These are phyloP conservation scores for Aspergillus conjunctus DNA, from an alignment of 495 filamentous ascomycete genomes.

Conservation along the genomic window DNA sequence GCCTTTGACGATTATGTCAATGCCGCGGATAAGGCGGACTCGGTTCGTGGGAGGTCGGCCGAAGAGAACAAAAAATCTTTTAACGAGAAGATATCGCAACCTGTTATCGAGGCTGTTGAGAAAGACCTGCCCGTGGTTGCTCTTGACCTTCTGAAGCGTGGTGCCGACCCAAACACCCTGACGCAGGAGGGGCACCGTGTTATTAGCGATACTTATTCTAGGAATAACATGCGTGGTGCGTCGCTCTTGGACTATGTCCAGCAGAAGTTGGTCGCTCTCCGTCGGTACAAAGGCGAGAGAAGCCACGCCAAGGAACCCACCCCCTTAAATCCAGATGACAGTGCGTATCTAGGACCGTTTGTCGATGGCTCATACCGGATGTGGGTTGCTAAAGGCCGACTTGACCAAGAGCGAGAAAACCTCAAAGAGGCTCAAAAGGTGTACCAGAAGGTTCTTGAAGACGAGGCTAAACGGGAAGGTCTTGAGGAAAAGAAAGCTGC, in stretches of 20 bases:
- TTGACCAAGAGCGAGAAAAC: neutral
- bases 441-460: constrained; percentile 11
- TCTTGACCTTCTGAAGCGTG: constrained; percentile 57
- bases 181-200: constrained; percentile 35
- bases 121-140: constrained; percentile 53
- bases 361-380: constrained; percentile 5
- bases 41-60: constrained; percentile 17
- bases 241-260: constrained; percentile 60
- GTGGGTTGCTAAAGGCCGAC: constrained; percentile 5
- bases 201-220: constrained; percentile 25
- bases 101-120: constrained; percentile 58
- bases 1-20: constrained; percentile 47
- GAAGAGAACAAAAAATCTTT: constrained; percentile 48
- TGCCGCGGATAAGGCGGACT: constrained; percentile 24
- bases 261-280: constrained; percentile 49
- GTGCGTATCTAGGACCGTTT: constrained; percentile 15
- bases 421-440: constrained; percentile 6
- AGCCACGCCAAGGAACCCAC: constrained; percentile 21
- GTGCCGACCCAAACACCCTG: constrained; percentile 59
- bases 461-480: constrained; percentile 31
- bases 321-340: constrained; percentile 34
- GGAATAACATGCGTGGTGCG: constrained; percentile 31
- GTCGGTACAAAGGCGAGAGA: constrained; percentile 39
- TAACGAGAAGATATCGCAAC: constrained; percentile 50
- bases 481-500: constrained; percentile 53